A percentile compares a stretch with the other conserved stretches of the same genome.
Conservation (phyloP, 176 grass and related monocot species). For the Elaeis guineensis region DNA sequence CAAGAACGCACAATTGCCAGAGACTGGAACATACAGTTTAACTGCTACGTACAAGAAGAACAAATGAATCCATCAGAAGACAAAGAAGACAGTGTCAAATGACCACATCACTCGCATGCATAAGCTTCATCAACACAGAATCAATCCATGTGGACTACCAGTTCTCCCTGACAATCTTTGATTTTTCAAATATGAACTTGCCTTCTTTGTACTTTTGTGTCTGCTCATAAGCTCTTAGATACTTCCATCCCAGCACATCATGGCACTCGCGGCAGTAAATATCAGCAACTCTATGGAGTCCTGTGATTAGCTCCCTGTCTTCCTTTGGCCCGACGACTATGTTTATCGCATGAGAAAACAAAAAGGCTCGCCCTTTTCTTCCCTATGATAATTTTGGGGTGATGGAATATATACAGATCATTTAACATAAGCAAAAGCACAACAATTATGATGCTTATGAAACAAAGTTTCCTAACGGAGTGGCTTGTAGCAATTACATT, state of each 20-base stretch:
- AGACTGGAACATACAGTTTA: conserved; percentile 16
- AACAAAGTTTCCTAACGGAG: too few species aligned
- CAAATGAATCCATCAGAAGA: conserved; percentile 6
- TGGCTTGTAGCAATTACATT: too few species aligned
- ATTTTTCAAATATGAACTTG: conserved; percentile 86
- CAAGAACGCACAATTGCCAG: not conserved
- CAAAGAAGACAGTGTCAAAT: conserved; percentile 2
- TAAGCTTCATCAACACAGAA: not conserved
- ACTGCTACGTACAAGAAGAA: conserved; percentile 28
- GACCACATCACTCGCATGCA: conserved; percentile 3
- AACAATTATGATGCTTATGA: too few species aligned
- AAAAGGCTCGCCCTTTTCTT: conserved; percentile 52
- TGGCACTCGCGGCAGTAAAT: conserved; percentile 58
- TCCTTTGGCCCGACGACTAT: conserved; percentile 51
- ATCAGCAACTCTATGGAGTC: conserved; percentile 59
- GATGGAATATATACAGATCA: not conserved
- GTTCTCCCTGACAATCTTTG: conserved; percentile 71
- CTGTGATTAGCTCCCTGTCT: conserved; percentile 60
- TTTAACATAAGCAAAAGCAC: too few species aligned
- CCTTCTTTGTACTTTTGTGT: conserved; percentile 73
- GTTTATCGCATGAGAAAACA: conserved; percentile 81
- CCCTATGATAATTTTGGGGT: conserved; percentile 27
- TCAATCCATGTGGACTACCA: conserved; percentile 36
- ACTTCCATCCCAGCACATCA: conserved; percentile 69
- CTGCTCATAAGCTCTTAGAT: conserved; percentile 58